Evolutionary conservation across 768 basidiomycete genomes (phyloP).

Genomic region (Kwoniella shandongensis): DNA sequence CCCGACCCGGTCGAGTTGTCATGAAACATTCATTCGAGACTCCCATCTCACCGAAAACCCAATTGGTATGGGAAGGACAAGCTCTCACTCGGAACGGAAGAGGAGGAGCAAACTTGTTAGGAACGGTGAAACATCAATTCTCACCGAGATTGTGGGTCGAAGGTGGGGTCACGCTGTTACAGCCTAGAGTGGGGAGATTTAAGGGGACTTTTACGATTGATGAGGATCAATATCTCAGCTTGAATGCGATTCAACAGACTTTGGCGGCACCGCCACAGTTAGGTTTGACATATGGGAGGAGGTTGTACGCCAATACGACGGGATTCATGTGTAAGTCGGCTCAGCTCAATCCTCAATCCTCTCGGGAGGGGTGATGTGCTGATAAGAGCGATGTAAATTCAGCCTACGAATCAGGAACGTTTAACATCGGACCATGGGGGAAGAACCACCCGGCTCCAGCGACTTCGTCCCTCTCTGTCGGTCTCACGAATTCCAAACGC

Average conservation of each 20-base stretch:
- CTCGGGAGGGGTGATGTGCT: constrained; percentile 1
- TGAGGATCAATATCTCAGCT: constrained; percentile 39
- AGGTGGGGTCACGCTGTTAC: constrained; percentile 48
- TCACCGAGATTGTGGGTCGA: constrained; percentile 63
- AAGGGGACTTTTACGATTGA: constrained; percentile 48
- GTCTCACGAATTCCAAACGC: constrained; percentile 38
- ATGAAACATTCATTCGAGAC: constrained; percentile 56
- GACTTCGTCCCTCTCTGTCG: constrained; percentile 46
- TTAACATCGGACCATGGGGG: constrained; percentile 53
- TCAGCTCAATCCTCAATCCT: not conserved
- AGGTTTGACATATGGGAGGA: constrained; percentile 48
- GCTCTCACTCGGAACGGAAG: constrained; percentile 48
- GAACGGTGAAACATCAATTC: constrained; percentile 73
- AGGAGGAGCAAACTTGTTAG: constrained; percentile 60
- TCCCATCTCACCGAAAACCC: constrained; percentile 45
- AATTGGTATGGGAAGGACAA: constrained; percentile 49
- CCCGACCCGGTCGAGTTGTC: constrained; percentile 40
- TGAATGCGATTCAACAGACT: constrained; percentile 48
- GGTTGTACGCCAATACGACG: constrained; percentile 51
- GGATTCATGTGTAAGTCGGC: constrained; percentile 48
- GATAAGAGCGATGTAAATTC: not conserved
- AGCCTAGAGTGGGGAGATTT: constrained; percentile 39
- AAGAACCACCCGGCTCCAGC: constrained; percentile 18
- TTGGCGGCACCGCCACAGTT: constrained; percentile 50
- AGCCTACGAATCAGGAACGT: constrained; percentile 51